Evolutionary conservation across 2,329 filamentous ascomycete species (phyloP), one percentile per base, ranked within the genome.

Genomic region (Nothopassalora personata): DNA sequence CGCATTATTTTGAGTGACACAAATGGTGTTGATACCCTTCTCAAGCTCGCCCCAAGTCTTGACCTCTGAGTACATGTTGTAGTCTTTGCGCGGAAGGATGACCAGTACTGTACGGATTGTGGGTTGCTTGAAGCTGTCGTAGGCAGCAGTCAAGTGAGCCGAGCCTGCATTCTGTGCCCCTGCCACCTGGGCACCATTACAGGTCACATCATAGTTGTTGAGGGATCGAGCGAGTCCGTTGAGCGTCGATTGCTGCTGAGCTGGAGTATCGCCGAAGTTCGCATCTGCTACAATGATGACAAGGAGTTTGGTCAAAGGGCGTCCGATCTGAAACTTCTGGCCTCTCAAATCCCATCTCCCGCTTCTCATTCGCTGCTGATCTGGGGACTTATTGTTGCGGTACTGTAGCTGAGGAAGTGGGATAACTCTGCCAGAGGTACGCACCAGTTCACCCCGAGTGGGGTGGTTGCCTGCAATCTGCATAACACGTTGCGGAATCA

Each of bases 31-130:
- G 2, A 54, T 45, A 18, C 60, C 60, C 5, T 27, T 13, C 0
- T 27, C 5, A 5, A 18, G 34, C 27, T 61, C 60, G 0, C 52
- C 48, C 50, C 55, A 58, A 18, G 36, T 46, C 34, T 61, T 61
- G 11, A 61, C 51, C 11, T 5, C 11, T 3, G 53, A 31, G 28
- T 59, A 61, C 1, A 2, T 23, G 28, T 54, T 54, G 34, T 19
- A 39, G 10, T 30, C 15, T 2, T 47, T 28, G n/a, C 50, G 5
- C 4, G 39, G 39, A 27, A 59, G 34, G 6, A 59, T 18, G 19
- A 61, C 36, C 5, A 61, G 23, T 1, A 61, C 11, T n/a, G 45
- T 19, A 10, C 36, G 13, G 30, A 34, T 10, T 7, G 9, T 13
- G 13, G 39, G 39, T 18, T 43, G 39, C n/a, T 15, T 4, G 18